Evolutionary conservation across 2,329 filamentous ascomycete species (phyloP), one percentile per base, ranked within the genome.

Genomic region (Metarhizium sp.): DNA sequence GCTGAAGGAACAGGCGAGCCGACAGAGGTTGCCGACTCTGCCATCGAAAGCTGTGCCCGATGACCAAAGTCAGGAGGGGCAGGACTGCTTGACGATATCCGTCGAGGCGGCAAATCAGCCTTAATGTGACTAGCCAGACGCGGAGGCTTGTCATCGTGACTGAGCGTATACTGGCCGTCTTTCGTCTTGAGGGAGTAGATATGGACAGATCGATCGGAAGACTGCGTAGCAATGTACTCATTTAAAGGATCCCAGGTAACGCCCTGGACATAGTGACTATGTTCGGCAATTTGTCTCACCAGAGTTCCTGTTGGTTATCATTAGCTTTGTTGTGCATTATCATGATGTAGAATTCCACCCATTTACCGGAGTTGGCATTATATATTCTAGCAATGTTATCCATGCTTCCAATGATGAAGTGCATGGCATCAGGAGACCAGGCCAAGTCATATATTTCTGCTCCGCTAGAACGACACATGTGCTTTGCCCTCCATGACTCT

Each of bases 321-420:
- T 58, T 18, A 57, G 54, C 49, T 29, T 25, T 2, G 25, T 7
- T 1, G 25, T 20, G 25, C 20, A 3, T 25, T 11, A 11, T 14
- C 25, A 18, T n/a, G 13, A 29, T 59, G 62, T 3, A 48, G 45
- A 13, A 20, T 20, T 30, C 25, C 20, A 48, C 4, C 32, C 20
- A 30, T 79, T 60, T 76, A 92, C 90, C 92, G 64, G 88, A 94
- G 60, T 88, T 87, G 55, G 92, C 89, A 71, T 95, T 96, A 77
- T 96, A 97, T 64, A 99, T 97, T 57, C 92, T 84, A 57, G 94
- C 92, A 68, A 97, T 87, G 69, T 99, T 99, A 75, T 99, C 94
- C 92, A 99, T 97, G 74, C 94, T 97, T 43, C 94, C 94, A 29
- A 95, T 96, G 64, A 99, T 96, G 75, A 99, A 96, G 74, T 95